These are phyloP conservation scores for Xerocomellus amylosporus DNA, from an alignment of 768 basidiomycete genomes.

Conservation along the genomic window DNA sequence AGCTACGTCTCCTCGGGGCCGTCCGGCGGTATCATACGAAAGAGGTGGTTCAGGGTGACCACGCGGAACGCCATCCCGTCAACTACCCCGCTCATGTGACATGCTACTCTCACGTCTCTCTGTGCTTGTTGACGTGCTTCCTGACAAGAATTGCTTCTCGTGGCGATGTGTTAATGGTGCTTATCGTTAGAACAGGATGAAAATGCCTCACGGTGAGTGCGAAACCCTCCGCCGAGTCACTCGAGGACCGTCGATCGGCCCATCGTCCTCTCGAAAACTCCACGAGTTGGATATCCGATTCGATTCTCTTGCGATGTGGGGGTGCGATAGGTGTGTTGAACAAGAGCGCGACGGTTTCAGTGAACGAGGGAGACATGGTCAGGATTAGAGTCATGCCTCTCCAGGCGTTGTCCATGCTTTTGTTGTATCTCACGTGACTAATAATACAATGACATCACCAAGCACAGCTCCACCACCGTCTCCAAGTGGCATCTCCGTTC, in stretches of 20 bases:
- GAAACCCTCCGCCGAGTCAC: neutral
- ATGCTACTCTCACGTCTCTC: constrained; percentile 10
- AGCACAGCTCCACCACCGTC: neutral
- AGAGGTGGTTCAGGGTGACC: neutral
- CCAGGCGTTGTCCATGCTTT: neutral
- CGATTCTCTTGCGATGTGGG: neutral
- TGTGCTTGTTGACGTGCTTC: constrained; percentile 11
- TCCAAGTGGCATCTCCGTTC: neutral
- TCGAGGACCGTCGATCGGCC: neutral
- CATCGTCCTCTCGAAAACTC: constrained; percentile 13
- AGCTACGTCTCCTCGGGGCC: neutral
- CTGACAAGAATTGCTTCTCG: constrained; percentile 5
- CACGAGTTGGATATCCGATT: constrained; percentile 16
- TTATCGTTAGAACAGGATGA: neutral
- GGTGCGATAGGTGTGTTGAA: constrained; percentile 25
- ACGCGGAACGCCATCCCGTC: neutral
- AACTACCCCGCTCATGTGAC: neutral
- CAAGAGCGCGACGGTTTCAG: constrained; percentile 14
- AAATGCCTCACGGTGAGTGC: constrained; percentile 14
- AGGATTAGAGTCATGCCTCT: neutral
- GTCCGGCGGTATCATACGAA: neutral
- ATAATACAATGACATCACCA: constrained; percentile 7
- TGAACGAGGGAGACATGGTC: constrained; percentile 15
- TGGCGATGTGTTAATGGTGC: neutral
- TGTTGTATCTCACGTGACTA: constrained; percentile 13